Evolutionary conservation across 129 eudicot genomes (phyloP).

Genomic region (Oenanthe sinensis): DNA sequence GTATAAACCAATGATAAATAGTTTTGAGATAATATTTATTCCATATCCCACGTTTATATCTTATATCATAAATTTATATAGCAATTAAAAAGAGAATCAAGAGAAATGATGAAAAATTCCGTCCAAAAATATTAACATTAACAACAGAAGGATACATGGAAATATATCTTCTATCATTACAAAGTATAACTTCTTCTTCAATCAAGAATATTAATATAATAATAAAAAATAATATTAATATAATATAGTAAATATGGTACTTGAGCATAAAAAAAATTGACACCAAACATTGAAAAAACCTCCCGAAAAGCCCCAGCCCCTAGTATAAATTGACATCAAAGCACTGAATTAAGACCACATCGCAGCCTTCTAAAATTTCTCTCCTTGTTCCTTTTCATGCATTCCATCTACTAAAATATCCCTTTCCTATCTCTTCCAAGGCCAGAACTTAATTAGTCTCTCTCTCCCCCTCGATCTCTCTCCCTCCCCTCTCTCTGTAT

Average conservation of each 20-base stretch:
- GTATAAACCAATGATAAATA: no score
- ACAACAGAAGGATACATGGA: no score
- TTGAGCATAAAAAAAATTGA: not conserved
- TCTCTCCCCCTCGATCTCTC: not conserved
- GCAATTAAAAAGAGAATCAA: no score
- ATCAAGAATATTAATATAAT: no score
- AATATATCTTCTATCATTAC: not conserved
- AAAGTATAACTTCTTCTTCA: not conserved
- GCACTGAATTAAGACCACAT: not conserved
- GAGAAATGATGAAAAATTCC: no score
- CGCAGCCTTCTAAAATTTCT: not conserved
- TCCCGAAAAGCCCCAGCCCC: not conserved
- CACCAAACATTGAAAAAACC: not conserved
- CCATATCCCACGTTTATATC: no score
- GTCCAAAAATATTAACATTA: no score
- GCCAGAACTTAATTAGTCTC: not conserved
- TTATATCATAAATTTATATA: no score
- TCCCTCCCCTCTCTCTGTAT: not conserved
- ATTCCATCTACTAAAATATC: not conserved
- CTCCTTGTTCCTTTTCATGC: not conserved
- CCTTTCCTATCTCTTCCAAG: not conserved
- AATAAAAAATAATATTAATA: no score
- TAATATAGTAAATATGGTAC: no score
- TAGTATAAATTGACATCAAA: not conserved
- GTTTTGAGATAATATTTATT: no score